These are phyloP conservation scores for Pleurotus ostreatus DNA, from an alignment of 768 basidiomycete species.

Conservation along the genomic window DNA sequence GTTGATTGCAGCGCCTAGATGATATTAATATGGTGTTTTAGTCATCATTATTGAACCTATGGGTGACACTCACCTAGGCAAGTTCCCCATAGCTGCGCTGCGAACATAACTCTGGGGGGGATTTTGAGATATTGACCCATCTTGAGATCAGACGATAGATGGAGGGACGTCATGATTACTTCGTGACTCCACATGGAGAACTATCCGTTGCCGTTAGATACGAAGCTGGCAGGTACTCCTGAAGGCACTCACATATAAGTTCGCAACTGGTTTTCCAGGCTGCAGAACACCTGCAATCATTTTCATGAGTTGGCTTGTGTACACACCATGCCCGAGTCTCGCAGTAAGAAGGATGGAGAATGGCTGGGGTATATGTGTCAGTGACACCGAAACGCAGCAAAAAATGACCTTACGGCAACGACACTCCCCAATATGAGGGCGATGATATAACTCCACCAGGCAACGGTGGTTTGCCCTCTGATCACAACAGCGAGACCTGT, in stretches of 20 bases:
- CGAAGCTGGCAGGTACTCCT: neutral
- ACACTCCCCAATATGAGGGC: slow-evolving; percentile 49
- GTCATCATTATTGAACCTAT: neutral
- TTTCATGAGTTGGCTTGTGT: slow-evolving; percentile 59
- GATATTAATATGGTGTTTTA: neutral
- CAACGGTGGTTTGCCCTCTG: slow-evolving; percentile 57
- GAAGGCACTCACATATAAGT: slow-evolving; percentile 59
- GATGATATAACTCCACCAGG: slow-evolving; percentile 59
- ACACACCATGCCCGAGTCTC: slow-evolving; percentile 56
- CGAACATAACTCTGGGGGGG: slow-evolving; percentile 62
- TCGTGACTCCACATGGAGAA: slow-evolving; percentile 71
- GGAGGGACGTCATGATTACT: slow-evolving; percentile 49
- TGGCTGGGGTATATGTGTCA: slow-evolving; percentile 24
- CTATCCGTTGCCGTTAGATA: slow-evolving; percentile 20
- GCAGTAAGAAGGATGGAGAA: slow-evolving; percentile 54
- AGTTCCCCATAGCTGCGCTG: slow-evolving; percentile 61
- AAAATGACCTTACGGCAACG: slow-evolving; percentile 24
- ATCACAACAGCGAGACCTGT: slow-evolving; percentile 49
- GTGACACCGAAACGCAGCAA: too few relatives aligned
- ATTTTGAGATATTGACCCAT: slow-evolving; percentile 70
- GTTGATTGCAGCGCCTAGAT: slow-evolving; percentile 26
- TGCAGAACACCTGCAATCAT: slow-evolving; percentile 60
- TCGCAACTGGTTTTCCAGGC: slow-evolving; percentile 63
- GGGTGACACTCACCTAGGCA: slow-evolving; percentile 32
- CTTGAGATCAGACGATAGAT: slow-evolving; percentile 59